Evolutionary conservation across 2,329 filamentous ascomycete species (phyloP).

Genomic region (Xylaria sp.): DNA sequence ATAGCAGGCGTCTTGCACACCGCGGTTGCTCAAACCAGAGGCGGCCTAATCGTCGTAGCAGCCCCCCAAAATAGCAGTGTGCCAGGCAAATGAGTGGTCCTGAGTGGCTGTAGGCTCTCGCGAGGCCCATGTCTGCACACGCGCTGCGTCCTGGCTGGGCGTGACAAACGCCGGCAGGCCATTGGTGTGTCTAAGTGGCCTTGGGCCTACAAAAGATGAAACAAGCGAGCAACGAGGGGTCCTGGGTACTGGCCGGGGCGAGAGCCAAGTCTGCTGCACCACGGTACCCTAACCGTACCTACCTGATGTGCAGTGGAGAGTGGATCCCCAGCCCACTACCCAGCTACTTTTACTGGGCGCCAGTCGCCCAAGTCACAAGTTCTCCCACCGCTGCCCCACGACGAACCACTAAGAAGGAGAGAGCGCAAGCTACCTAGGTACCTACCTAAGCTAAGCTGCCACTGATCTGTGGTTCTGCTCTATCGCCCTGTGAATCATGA

Average conservation of each 20-base stretch:
- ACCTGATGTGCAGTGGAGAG: slow-evolving; percentile 7
- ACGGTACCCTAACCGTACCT: slow-evolving; percentile 14
- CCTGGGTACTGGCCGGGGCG: slow-evolving; percentile 25
- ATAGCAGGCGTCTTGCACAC: slow-evolving; percentile 34
- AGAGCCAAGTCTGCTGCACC: slow-evolving; percentile 36
- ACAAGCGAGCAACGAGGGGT: slow-evolving; percentile 45
- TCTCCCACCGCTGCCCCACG: slow-evolving; percentile 24
- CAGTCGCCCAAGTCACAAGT: slow-evolving; percentile 32
- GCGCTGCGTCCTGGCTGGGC: slow-evolving; percentile 44
- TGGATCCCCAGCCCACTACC: slow-evolving; percentile 19
- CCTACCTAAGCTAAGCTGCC: too few relatives aligned
- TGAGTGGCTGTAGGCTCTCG: slow-evolving; percentile 42
- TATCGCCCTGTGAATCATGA: neutral
- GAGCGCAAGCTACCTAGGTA: neutral
- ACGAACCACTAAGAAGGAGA: slow-evolving; percentile 9
- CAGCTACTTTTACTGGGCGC: slow-evolving; percentile 24
- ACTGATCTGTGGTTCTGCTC: neutral
- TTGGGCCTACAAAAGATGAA: slow-evolving; percentile 46
- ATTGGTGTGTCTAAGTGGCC: slow-evolving; percentile 45
- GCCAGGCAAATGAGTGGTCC: slow-evolving; percentile 45
- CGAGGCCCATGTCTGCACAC: slow-evolving; percentile 40
- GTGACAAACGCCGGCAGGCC: slow-evolving; percentile 43
- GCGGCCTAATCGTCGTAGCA: slow-evolving; percentile 41
- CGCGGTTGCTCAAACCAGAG: slow-evolving; percentile 41
- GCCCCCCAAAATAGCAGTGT: slow-evolving; percentile 45